These are phyloP conservation scores for Sporothrix euskadiensis DNA, from an alignment of 2,329 filamentous ascomycete genomes.

Conservation along the genomic window DNA sequence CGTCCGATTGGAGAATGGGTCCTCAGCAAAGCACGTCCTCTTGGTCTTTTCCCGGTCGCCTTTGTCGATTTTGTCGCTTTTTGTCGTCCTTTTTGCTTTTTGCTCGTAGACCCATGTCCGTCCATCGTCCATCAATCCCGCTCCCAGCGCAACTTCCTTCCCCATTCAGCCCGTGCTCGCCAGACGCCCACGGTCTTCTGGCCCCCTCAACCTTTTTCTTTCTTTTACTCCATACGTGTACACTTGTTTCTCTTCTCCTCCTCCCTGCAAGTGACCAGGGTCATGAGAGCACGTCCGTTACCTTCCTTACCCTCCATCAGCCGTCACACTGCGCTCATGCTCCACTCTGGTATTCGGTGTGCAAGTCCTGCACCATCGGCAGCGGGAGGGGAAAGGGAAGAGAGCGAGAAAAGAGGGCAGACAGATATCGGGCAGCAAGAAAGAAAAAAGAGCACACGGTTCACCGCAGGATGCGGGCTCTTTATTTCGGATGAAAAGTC, in stretches of 20 bases:
- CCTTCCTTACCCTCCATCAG: not conserved
- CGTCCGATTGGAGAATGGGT: slow-evolving; percentile 7
- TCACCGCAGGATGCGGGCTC: slow-evolving; percentile 2
- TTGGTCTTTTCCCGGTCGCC: not conserved
- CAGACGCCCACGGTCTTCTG: not conserved
- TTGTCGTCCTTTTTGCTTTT: not conserved
- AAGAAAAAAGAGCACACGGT: not conserved
- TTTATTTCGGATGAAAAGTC: slow-evolving; percentile 13
- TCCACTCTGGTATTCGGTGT: slow-evolving; percentile 4
- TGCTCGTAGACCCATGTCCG: not conserved
- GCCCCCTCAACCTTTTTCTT: not conserved
- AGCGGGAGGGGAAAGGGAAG: not conserved
- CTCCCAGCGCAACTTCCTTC: slow-evolving; percentile 3
- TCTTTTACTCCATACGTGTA: not conserved
- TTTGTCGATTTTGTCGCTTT: not conserved
- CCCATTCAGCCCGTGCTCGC: slow-evolving; percentile 17
- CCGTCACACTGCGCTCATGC: not conserved
- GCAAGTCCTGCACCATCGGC: slow-evolving; percentile 6
- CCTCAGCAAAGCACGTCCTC: slow-evolving; percentile 1
- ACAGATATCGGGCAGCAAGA: not conserved
- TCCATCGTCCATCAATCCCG: not conserved
- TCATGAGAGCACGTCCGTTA: slow-evolving; percentile 18
- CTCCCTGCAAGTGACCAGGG: slow-evolving; percentile 1
- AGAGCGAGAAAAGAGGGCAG: not conserved
- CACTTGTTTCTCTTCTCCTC: not conserved